Percentiles rank a stretch among this genome's conserved stretches.
These are phyloP conservation scores for Alisma plantagoaquatica DNA, from an alignment of 106 monocot species.

Conservation along the genomic window DNA sequence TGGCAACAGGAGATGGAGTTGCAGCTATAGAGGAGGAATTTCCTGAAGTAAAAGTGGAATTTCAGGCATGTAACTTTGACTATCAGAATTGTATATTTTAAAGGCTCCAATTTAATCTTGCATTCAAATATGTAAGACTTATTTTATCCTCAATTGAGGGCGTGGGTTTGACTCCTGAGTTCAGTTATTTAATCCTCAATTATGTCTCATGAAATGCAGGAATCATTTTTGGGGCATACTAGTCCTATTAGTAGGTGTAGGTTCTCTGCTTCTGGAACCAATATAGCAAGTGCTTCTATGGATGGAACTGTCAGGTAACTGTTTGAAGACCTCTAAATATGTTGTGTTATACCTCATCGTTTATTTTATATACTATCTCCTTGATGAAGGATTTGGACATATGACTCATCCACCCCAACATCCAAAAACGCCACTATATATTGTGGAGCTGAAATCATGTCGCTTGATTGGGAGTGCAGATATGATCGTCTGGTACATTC, in stretches of 20 bases:
- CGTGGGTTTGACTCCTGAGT: too few relatives aligned
- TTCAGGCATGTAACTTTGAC: constrained; percentile 55
- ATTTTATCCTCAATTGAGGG: not conserved
- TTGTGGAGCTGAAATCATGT: constrained; percentile 82
- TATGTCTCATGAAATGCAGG: constrained; percentile 68
- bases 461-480: constrained; percentile 92
- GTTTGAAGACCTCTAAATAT: not conserved
- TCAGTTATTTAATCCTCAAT: not conserved
- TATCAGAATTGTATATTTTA: too few relatives aligned
- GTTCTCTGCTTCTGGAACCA: constrained; percentile 87
- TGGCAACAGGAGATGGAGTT: constrained; percentile 5
- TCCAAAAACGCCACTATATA: constrained; percentile 99
- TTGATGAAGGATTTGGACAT: constrained; percentile 81
- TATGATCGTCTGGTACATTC: constrained; percentile 90
- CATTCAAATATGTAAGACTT: too few relatives aligned
- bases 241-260: constrained; percentile 83
- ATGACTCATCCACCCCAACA: constrained; percentile 74
- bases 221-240: constrained; percentile 97
- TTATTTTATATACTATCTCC: not conserved
- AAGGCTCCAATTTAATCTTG: too few relatives aligned
- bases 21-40: constrained; percentile 50
- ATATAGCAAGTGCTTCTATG: constrained; percentile 90
- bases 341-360: not conserved
- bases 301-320: constrained; percentile 93
- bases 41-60: constrained; percentile 79